Percentiles rank a stretch among this genome's conserved stretches.
Evolutionary conservation across 2,329 filamentous ascomycete species (phyloP).

Genomic region (Trichoderma citrinoviride): DNA sequence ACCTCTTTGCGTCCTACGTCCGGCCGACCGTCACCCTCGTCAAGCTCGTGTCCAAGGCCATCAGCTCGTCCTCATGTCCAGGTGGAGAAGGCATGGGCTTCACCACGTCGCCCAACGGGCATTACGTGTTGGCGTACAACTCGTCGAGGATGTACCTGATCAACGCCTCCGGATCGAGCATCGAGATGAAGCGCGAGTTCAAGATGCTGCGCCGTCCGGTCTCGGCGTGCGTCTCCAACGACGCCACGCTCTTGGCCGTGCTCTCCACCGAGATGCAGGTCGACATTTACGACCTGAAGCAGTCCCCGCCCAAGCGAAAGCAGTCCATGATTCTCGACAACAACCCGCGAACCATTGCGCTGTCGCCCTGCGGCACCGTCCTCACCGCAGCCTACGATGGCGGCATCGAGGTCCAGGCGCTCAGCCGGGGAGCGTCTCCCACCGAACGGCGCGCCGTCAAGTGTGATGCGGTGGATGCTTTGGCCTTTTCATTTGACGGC

Average conservation of each 20-base stretch:
- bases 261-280: conserved; percentile 80
- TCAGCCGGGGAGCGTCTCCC: conserved; percentile 60
- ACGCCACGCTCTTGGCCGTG: conserved; percentile 73
- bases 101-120: conserved; percentile 71
- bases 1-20: conserved; percentile 73
- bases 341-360: conserved; percentile 70
- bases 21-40: conserved; percentile 68
- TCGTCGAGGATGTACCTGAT: conserved; percentile 81
- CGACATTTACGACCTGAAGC: conserved; percentile 73
- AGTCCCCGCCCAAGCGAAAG: conserved; percentile 64
- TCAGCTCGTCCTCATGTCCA: conserved; percentile 78
- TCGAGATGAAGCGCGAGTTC: conserved; percentile 71
- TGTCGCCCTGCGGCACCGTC: conserved; percentile 79
- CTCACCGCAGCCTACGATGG: conserved; percentile 82
- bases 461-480: conserved; percentile 69
- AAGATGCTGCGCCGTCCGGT: conserved; percentile 75
- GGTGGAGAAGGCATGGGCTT: conserved; percentile 86
- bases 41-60: conserved; percentile 78
- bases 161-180: conserved; percentile 58
- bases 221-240: conserved; percentile 74
- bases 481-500: conserved; percentile 75
- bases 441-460: conserved; percentile 74
- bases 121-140: conserved; percentile 75
- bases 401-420: conserved; percentile 81
- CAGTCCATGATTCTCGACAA: conserved; percentile 76